Percentiles rank a stretch among this genome's conserved stretches.
These are phyloP conservation scores for Amyloporia xantha DNA, from an alignment of 768 basidiomycete genomes.

Conservation along the genomic window DNA sequence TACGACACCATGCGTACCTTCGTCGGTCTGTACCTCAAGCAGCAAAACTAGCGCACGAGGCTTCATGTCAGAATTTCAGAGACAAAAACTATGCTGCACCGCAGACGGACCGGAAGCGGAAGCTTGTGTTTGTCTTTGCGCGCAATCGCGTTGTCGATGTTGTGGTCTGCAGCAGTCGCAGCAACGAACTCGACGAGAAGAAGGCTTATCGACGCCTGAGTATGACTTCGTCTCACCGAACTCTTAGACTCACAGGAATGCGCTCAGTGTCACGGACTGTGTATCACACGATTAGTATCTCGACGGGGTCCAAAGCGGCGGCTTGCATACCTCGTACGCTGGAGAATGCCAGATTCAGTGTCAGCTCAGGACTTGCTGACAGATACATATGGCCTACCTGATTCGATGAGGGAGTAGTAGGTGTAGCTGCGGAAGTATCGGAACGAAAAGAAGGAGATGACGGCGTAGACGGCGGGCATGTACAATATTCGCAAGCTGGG, in stretches of 20 bases:
- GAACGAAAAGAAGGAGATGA: constrained; percentile 83
- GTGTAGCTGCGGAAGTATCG: constrained; percentile 77
- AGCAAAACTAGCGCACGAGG: constrained; percentile 57
- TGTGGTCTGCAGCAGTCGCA: constrained; percentile 53
- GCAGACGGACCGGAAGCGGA: constrained; percentile 52
- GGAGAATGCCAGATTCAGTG: constrained; percentile 8
- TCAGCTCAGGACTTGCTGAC: no score
- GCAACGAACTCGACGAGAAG: constrained; percentile 85
- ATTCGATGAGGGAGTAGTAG: constrained; percentile 47
- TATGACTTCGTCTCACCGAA: background rate
- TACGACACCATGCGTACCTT: constrained; percentile 39
- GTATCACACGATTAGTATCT: background rate
- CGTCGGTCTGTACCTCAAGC: constrained; percentile 74
- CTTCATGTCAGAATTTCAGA: no score
- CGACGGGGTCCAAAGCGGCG: background rate
- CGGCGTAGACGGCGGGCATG: constrained; percentile 77
- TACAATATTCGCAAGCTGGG: constrained; percentile 70
- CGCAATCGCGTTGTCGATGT: constrained; percentile 58
- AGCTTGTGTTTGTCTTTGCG: constrained; percentile 74
- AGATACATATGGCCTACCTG: constrained; percentile 30
- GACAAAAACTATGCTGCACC: background rate
- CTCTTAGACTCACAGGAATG: constrained; percentile 61
- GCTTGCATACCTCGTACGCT: constrained; percentile 60
- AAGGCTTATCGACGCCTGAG: constrained; percentile 34
- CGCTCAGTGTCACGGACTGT: constrained; percentile 76